Percentiles rank a stretch among this genome's conserved stretches.
Conservation (phyloP, 2,329 filamentous ascomycete genomes). For the Colletotrichum lini region DNA sequence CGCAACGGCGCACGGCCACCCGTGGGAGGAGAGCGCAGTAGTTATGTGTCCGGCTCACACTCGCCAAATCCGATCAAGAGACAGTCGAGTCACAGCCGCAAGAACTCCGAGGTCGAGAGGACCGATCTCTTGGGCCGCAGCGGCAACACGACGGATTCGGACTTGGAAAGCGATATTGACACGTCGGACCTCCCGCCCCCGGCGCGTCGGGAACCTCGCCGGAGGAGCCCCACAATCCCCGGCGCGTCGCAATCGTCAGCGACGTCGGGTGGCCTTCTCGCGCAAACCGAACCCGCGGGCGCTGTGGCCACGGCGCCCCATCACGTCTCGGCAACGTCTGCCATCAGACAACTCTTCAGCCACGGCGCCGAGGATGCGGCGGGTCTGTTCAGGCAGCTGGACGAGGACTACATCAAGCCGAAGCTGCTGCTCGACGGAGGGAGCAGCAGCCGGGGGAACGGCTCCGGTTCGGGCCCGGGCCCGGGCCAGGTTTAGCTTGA, state of each 20-base stretch:
- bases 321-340: constrained; percentile 79
- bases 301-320: constrained; percentile 46
- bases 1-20: constrained; percentile 40
- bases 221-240: constrained; percentile 53
- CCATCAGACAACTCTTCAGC: constrained; percentile 85
- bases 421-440: constrained; percentile 85
- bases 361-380: constrained; percentile 82
- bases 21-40: constrained; percentile 48
- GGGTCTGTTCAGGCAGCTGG: constrained; percentile 90
- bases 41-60: constrained; percentile 68
- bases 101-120: constrained; percentile 66
- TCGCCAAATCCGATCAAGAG: constrained; percentile 63
- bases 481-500: constrained; percentile 16
- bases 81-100: constrained; percentile 66
- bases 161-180: constrained; percentile 76
- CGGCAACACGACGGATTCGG: constrained; percentile 67
- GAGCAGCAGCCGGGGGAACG: constrained; percentile 43
- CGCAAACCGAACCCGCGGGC: constrained; percentile 43
- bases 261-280: constrained; percentile 30
- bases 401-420: constrained; percentile 97
- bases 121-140: constrained; percentile 68
- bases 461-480: constrained; percentile 27
- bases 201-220: constrained; percentile 61
- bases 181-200: constrained; percentile 77
- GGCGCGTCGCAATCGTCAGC: constrained; percentile 40